These are phyloP conservation scores for Penicillium brevicompactum DNA, from an alignment of 2,329 filamentous ascomycete species.

Conservation along the genomic window DNA sequence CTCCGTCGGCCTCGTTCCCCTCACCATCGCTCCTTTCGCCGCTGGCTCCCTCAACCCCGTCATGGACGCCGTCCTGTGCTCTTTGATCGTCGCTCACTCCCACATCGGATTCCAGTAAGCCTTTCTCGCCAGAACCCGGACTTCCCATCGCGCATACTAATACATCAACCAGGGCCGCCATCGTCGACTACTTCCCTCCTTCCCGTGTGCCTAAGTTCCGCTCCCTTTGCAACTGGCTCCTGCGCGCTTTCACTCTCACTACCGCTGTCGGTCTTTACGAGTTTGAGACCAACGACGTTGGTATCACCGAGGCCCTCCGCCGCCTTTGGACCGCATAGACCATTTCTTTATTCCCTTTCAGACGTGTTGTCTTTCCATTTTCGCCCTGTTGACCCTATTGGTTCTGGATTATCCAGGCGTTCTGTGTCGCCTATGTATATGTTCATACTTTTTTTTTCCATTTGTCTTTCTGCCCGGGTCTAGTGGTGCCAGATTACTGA, in stretches of 20 bases:
- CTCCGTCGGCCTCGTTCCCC: slow-evolving; percentile 77
- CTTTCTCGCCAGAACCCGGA: background rate
- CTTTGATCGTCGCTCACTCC: slow-evolving; percentile 82
- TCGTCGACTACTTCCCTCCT: slow-evolving; percentile 88
- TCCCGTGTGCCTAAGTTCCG: slow-evolving; percentile 68
- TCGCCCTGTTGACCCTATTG: slow-evolving; percentile 20
- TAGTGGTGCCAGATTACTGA: slow-evolving; percentile 16
- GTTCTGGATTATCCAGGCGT: slow-evolving; percentile 32
- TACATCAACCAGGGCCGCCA: slow-evolving; percentile 57
- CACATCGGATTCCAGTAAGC: slow-evolving; percentile 89
- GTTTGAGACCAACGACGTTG: slow-evolving; percentile 98
- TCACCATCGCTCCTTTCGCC: slow-evolving; percentile 89
- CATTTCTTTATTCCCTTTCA: slow-evolving; percentile 10
- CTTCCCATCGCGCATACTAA: slow-evolving; percentile 13
- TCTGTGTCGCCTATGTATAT: slow-evolving; percentile 40
- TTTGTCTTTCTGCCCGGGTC: slow-evolving; percentile 24
- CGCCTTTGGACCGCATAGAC: slow-evolving; percentile 78
- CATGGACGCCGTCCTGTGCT: slow-evolving; percentile 82
- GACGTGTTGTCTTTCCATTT: slow-evolving; percentile 24
- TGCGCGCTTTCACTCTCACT: slow-evolving; percentile 76
- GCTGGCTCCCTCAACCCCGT: slow-evolving; percentile 87
- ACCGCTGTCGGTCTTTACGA: slow-evolving; percentile 92
- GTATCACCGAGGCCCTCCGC: slow-evolving; percentile 85
- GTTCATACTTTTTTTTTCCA: slow-evolving; percentile 23
- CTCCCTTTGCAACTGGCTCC: slow-evolving; percentile 71